Evolutionary conservation across 345 rosid species (phyloP).

Genomic region (Melaleuca quinquenervia): DNA sequence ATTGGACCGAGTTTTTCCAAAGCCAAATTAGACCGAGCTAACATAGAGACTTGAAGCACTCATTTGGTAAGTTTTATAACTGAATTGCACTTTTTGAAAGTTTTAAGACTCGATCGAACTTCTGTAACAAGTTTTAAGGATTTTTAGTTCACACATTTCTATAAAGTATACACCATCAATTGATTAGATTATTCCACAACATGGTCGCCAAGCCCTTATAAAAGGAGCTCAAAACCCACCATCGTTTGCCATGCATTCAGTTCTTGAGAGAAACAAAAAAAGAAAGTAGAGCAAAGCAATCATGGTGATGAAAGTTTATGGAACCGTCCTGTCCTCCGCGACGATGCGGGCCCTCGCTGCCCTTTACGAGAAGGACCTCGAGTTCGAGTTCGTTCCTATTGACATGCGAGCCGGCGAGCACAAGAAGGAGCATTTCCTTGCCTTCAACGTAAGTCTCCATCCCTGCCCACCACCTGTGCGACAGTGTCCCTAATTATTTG

Average conservation of each 20-base stretch:
- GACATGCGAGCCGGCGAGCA: conserved; percentile 12
- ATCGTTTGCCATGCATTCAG: background rate
- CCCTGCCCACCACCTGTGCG: background rate
- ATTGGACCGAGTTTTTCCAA: too few relatives aligned
- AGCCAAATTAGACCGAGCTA: too few relatives aligned
- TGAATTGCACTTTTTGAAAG: too few relatives aligned
- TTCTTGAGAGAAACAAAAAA: background rate
- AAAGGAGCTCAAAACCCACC: background rate
- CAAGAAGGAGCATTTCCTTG: conserved; percentile 13
- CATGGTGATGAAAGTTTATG: conserved; percentile 13
- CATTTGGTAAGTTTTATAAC: too few relatives aligned
- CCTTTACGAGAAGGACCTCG: conserved; percentile 21
- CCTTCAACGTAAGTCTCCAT: background rate
- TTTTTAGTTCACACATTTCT: too few relatives aligned
- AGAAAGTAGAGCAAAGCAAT: background rate
- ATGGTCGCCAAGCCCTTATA: background rate
- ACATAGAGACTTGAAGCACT: too few relatives aligned
- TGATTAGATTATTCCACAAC: background rate
- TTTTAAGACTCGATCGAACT: too few relatives aligned
- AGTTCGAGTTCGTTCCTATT: conserved; percentile 14
- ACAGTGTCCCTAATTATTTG: conserved; percentile 1
- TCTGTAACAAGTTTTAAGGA: too few relatives aligned
- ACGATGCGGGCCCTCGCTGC: conserved; percentile 4
- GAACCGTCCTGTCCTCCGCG: conserved; percentile 3
- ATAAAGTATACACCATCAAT: too few relatives aligned